Evolutionary conservation across 208 protist genomes (phyloP), one percentile per base, ranked within the genome.

Genomic region (Leishmania tarentolae): DNA sequence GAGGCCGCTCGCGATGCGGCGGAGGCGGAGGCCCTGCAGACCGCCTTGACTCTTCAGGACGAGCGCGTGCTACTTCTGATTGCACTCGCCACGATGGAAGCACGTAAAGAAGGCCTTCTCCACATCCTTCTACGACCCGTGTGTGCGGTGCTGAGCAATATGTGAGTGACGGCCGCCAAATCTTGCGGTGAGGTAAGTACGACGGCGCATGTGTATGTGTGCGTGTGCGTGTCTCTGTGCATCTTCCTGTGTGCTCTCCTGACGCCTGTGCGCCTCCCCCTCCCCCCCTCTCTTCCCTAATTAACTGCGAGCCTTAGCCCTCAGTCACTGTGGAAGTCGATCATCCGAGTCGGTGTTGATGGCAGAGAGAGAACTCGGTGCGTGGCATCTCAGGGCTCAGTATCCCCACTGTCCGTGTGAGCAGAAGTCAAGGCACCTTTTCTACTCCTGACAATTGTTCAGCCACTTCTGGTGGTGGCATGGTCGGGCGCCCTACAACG

Each of bases 21-120:
- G 40, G 80, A 84, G 57, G 76, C 68, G 46, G 84, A 91, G 65
- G 87, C 87, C 56, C 42, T 94, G 65, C 76, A 91, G 69, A 78
- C 72, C 6, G 91, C 88, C 19, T 72, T 95, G 73, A 76, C 73
- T 31, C 84, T 96, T 63, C 91, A 97, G 77, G 89, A 95, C 56
- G 91, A 96, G 59, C 81, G 85, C 15, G 83, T 93, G 42, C 69
- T 96, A 65, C 84, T 96, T 86, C 84, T 95, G 42, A 86, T 93
- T 42, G 88, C 91, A n/a, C 79, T 93, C 52, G 80, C 90, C 17
- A 92, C 92, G 37, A 96, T 96, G 92, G 86, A 90, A 79, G 91
- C 92, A 17, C 90, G 94, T 6, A 91, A 92, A 42, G 92, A 97
- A 78, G 94, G 91, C 1, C 75, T 97, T 61, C 83, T 97, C 28